Evolutionary conservation across 306 rosid genomes (phyloP).

Genomic region (Rosa persica): DNA sequence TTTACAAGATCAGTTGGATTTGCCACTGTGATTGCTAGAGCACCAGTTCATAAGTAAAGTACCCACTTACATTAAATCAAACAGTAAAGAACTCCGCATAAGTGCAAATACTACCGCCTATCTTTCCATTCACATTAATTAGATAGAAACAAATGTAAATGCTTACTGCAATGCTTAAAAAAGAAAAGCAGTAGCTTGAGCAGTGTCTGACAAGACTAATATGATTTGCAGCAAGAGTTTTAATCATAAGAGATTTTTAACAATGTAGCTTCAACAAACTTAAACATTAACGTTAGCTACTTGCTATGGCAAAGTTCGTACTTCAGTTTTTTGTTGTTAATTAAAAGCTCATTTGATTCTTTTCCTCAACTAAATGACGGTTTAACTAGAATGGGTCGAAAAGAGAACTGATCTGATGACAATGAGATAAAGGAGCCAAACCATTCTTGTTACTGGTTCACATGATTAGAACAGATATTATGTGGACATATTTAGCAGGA

Average conservation of each 20-base stretch:
- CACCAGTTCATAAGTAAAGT: slow-evolving; percentile 50
- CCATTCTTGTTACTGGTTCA: too few relatives aligned
- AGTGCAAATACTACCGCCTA: neutral
- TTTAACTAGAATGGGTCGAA: too few relatives aligned
- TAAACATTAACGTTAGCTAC: neutral
- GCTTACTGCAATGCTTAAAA: neutral
- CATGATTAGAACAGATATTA: too few relatives aligned
- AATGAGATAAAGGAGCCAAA: too few relatives aligned
- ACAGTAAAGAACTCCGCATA: neutral
- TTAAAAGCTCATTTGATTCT: too few relatives aligned
- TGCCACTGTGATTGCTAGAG: slow-evolving; percentile 74
- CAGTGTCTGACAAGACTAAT: neutral
- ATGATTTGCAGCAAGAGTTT: neutral
- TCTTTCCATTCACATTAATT: too few relatives aligned
- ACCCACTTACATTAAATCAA: neutral
- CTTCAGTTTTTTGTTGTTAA: too few relatives aligned
- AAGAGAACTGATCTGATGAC: too few relatives aligned
- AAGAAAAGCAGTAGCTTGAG: neutral
- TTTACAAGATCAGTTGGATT: slow-evolving; percentile 98
- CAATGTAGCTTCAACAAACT: neutral
- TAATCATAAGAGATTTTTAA: too few relatives aligned
- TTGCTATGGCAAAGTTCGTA: too few relatives aligned
- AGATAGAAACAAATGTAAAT: neutral
- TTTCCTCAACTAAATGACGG: too few relatives aligned
- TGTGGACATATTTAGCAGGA: too few relatives aligned